Evolutionary conservation across 2,329 filamentous ascomycete genomes (phyloP), one percentile per base, ranked within the genome.

Genomic region (Endoconidiophora polonica): DNA sequence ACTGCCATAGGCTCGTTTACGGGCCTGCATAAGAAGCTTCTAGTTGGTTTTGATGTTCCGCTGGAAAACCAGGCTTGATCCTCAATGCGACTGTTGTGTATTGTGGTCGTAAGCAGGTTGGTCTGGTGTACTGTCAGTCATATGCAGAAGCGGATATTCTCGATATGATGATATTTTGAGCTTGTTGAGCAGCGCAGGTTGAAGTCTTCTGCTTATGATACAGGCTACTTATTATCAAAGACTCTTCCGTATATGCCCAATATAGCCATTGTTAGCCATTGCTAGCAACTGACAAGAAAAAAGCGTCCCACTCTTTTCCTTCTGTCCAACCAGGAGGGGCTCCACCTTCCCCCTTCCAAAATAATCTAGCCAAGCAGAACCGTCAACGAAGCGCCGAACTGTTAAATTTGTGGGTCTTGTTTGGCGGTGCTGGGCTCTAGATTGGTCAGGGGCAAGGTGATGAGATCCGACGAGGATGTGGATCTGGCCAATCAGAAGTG

Each of bases 311-410:
- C 49, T 50, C 29, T 51, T 51, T 3, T 3, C 10, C 16, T 3
- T 39, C 2, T 16, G 24, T 29, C 24, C 24, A 29, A 29, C 24
- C 5, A 9, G 24, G 26, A 33, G 26, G 26, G 26, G 7, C 26
- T 18, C 26, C 26, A 33, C 14, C 44, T 36, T 36, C 33, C 20
- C 33, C 24, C 44, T 20, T 36, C 3, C 6, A 20, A 38, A 26
- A 23, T 23, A 23, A 26, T 37, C 29, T 4, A 46, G 42, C 50
- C 50, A 52, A 52, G 46, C 47, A 54, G 49, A 55, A 45, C 12
- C 49, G 49, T 41, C 52, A 52, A 47, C 49, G 41, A 56, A 56
- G 55, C 55, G 55, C 55, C 54, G 52, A 50, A 20, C 42, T 22
- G 22, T 20, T 18, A 36, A 44, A 37, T 22, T 33, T 16, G 42